Evolutionary conservation across 1,284 basidiomycete species (phyloP).

Genomic region (Neolentinus lepideus): DNA sequence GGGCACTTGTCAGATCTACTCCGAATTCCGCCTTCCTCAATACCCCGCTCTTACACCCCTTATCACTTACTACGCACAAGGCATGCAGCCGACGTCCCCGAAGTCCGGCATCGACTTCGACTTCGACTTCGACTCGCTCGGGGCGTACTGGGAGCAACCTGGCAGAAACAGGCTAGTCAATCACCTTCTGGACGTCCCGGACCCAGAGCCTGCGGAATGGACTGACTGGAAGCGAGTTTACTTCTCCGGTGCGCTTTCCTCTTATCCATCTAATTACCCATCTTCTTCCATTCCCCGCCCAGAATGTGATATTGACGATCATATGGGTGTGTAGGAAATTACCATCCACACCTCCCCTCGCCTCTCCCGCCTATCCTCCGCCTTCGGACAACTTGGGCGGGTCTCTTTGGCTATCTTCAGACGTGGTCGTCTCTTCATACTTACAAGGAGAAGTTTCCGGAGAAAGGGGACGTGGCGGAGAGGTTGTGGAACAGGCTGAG

Average conservation of each 20-base stretch:
- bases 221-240: conserved; percentile 42
- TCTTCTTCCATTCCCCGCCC: too few species aligned
- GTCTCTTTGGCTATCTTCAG: conserved; percentile 61
- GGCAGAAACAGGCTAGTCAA: conserved; percentile 72
- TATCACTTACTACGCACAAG: conserved; percentile 57
- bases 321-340: conserved; percentile 12
- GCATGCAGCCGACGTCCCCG: conserved; percentile 30
- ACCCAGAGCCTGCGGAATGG: conserved; percentile 26
- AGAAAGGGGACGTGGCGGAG: conserved; percentile 58
- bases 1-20: conserved; percentile 53
- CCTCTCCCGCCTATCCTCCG: conserved; percentile 49
- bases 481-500: conserved; percentile 48
- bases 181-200: conserved; percentile 61
- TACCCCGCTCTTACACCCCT: conserved; percentile 52
- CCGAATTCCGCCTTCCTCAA: conserved; percentile 64
- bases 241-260: conserved; percentile 38
- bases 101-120: conserved; percentile 12
- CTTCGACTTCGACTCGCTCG: conserved; percentile 37
- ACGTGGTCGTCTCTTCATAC: conserved; percentile 71
- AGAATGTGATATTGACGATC: conserved; percentile 26
- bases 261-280: conserved; percentile 1
- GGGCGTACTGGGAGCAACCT: conserved; percentile 76
- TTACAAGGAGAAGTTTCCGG: conserved; percentile 59
- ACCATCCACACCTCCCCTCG: conserved; percentile 33
- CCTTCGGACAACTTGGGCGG: conserved; percentile 56